phyloP scores from a whole-genome alignment of 371 early-diverging fungal species.

The Rhizopus delemar region DNA sequence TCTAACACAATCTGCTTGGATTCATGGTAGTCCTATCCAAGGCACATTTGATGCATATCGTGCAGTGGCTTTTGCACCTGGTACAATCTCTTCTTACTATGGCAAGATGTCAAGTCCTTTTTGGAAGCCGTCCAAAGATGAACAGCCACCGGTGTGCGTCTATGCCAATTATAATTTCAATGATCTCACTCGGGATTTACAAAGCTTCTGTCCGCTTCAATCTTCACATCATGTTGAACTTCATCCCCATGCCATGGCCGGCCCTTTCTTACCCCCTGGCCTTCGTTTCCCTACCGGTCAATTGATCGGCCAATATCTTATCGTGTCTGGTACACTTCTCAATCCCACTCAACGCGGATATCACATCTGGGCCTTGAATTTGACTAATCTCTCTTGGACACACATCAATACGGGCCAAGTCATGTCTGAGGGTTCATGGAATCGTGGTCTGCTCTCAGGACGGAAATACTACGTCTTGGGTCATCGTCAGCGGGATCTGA shows the following conservation, averaged over 20 bases:
- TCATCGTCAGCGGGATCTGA: conserved; percentile 64
- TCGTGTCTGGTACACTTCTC: conserved; percentile 75
- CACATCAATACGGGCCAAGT: conserved; percentile 68
- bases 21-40: conserved; percentile 59
- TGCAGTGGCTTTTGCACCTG: conserved; percentile 54
- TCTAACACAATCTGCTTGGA: conserved; percentile 64
- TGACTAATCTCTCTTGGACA: conserved; percentile 64
- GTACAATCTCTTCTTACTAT: conserved; percentile 8
- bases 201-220: conserved; percentile 52
- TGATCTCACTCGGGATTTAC: conserved; percentile 73
- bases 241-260: conserved; percentile 63
- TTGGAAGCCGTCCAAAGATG: conserved; percentile 14
- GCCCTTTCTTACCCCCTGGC: conserved; percentile 68
- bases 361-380: conserved; percentile 74
- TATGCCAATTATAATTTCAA: conserved; percentile 84
- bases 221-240: conserved; percentile 20
- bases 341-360: conserved; percentile 64
- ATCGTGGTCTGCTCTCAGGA: conserved; percentile 71
- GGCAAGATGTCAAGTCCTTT: conserved; percentile 12
- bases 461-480: conserved; percentile 72
- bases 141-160: conserved; percentile 51
- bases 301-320: conserved; percentile 67
- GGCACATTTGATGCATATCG: conserved; percentile 77
- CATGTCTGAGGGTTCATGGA: conserved; percentile 75
- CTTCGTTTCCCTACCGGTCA: conserved; percentile 76